phyloP scores from a whole-genome alignment of 768 basidiomycete genomes.

The Amanita jacksonii region DNA sequence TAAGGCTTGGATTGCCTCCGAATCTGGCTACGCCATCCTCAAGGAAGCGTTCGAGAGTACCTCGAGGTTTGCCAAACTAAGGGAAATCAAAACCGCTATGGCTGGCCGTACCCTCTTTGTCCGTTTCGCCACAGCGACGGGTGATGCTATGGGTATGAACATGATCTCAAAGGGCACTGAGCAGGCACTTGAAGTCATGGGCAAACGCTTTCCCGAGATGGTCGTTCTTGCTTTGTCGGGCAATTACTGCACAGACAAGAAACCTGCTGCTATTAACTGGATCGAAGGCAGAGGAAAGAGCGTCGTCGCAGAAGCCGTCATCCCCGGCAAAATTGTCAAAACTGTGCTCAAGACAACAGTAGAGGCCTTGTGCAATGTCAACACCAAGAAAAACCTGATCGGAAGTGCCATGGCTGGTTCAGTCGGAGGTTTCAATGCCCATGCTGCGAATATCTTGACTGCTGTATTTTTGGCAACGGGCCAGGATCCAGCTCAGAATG shows the following conservation, averaged over 20 bases:
- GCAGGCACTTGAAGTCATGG: constrained; percentile 78
- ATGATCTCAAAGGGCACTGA: constrained; percentile 99
- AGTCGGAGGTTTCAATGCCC: constrained; percentile 98
- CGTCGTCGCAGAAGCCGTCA: constrained; percentile 90
- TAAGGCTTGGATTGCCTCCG: constrained; percentile 78
- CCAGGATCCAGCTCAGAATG: constrained; percentile 98
- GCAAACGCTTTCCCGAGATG: constrained; percentile 83
- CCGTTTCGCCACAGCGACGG: constrained; percentile 89
- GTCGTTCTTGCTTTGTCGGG: constrained; percentile 83
- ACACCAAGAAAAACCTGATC: constrained; percentile 94
- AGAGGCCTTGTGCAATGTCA: constrained; percentile 78
- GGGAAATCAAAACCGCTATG: constrained; percentile 78
- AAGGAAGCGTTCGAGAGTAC: constrained; percentile 90
- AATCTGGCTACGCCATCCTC: constrained; percentile 67
- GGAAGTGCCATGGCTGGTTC: constrained; percentile 98
- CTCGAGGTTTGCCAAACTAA: constrained; percentile 83
- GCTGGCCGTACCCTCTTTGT: constrained; percentile 92
- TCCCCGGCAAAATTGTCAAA: constrained; percentile 84
- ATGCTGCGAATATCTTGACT: constrained; percentile 95
- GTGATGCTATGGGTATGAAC: constrained; percentile 99
- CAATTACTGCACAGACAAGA: constrained; percentile 99
- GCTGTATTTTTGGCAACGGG: constrained; percentile 94
- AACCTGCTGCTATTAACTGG: constrained; percentile 99
- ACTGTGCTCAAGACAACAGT: constrained; percentile 94
- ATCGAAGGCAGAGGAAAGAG: constrained; percentile 98